Evolutionary conservation across 2,329 filamentous ascomycete species (phyloP), one percentile per base, ranked within the genome.

Genomic region (Lomentospora prolificans): DNA sequence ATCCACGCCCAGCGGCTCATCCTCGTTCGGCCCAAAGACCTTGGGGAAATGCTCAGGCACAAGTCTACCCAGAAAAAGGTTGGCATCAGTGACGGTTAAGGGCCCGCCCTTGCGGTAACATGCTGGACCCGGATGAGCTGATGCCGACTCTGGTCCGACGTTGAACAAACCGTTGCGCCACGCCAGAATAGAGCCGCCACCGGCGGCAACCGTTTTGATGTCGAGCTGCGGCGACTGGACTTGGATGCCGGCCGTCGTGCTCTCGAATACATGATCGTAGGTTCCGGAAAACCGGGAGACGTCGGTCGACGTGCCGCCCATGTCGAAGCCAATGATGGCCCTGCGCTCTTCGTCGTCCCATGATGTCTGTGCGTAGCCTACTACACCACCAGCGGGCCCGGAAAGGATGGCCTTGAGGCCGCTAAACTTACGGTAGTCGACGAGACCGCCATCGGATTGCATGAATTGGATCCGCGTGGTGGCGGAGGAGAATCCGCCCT

Each of bases 201-300:
- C 86, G 5, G 87, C 86, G 24, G 87, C 87, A 3, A 90, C 86
- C 1, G 88, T 92, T 65, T 89, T 89, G 65, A 92, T 90, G 62
- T 91, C 87, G 1, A 91, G 77, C 64, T 91, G 87, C 0, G 88
- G 87, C 1, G 83, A 86, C 60, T 90, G 87, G 9, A 91, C 89
- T 1, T 86, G 85, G 1, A 91, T 82, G 10, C 87, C 88, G 0
- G 88, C 87, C 0, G 86, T 90, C 0, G 85, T 89, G 0, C 86
- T 89, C 63, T 90, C 87, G 58, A 90, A 89, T 0, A 72, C 65
- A 50, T 74, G 70, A 27, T 72, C 72, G 30, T 70, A 70, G 2
- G 65, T 64, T 1, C 72, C 72, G 2, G 65, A 83, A 61, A 87
- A 90, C 36, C 87, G 74, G 25, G 82, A 87, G 7, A 89, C 85